phyloP scores from a whole-genome alignment of 140 eudicot species.

The Erigeron philadelphicus region DNA sequence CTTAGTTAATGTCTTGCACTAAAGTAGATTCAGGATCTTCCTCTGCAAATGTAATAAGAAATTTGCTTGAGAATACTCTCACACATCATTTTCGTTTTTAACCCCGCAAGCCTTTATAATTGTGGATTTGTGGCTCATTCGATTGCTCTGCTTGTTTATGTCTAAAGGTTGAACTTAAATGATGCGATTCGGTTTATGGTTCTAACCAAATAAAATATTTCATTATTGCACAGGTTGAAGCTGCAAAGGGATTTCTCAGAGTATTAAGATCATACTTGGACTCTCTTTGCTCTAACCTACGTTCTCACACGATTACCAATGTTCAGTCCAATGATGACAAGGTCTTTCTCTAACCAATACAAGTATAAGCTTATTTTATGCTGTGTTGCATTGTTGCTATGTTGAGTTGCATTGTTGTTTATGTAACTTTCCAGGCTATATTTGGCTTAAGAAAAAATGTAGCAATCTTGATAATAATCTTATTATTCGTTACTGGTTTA shows the following conservation, averaged over 20 bases:
- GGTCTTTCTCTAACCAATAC: constrained; percentile 36
- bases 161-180: neutral
- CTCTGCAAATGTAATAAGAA: neutral
- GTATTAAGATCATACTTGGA: constrained; percentile 75
- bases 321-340: constrained; percentile 97
- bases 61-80: neutral
- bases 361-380: neutral
- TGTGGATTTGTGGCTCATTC: neutral
- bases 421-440: neutral
- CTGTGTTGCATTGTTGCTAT: constrained; percentile 7
- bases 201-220: constrained; percentile 4
- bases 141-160: neutral
- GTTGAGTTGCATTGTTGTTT: neutral
- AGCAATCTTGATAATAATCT: no score
- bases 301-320: constrained; percentile 95
- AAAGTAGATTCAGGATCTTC: constrained; percentile 5
- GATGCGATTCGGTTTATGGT: constrained; percentile 5
- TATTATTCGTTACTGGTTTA: neutral
- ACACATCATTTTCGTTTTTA: neutral
- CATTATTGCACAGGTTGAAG: constrained; percentile 58
- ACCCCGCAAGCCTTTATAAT: neutral
- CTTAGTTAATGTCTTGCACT: neutral
- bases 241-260: constrained; percentile 73
- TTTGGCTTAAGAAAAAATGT: no score
- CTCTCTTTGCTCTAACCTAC: constrained; percentile 76